Conservation (phyloP, 805 yeast genomes). For the Diddensiella transvaalensis region DNA sequence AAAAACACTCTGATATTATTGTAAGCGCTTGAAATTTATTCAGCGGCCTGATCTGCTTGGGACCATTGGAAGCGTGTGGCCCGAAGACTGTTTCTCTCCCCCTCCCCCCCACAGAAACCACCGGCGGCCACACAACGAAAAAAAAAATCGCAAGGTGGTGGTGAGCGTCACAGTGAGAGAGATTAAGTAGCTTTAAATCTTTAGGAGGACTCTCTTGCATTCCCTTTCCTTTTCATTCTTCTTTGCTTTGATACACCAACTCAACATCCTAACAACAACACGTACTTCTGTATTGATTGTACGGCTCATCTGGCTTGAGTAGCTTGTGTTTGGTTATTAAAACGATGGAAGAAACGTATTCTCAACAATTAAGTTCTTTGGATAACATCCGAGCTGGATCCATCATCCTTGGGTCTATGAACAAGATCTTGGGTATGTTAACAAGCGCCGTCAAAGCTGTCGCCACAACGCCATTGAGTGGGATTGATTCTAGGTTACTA, state of each 20-base stretch:
- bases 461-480: not conserved
- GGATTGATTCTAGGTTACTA: not conserved
- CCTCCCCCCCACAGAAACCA: too few species aligned
- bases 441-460: not conserved
- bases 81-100: too few species aligned
- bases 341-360: constrained; percentile 30
- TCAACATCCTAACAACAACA: too few species aligned
- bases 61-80: too few species aligned
- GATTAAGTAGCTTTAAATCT: not conserved
- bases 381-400: constrained; percentile 38
- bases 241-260: too few species aligned
- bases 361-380: constrained; percentile 27
- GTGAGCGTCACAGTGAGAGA: not conserved
- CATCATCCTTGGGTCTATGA: constrained; percentile 48
- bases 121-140: not conserved
- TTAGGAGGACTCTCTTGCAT: not conserved
- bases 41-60: too few species aligned
- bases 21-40: too few species aligned
- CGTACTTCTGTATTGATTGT: too few species aligned
- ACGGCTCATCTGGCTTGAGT: too few species aligned
- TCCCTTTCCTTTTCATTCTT: not conserved
- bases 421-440: constrained; percentile 41
- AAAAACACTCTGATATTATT: too few species aligned
- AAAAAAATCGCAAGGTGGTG: not conserved
- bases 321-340: not conserved